Conservation (phyloP, 2,329 filamentous ascomycete genomes). For the Podosphaera xanthii region DNA sequence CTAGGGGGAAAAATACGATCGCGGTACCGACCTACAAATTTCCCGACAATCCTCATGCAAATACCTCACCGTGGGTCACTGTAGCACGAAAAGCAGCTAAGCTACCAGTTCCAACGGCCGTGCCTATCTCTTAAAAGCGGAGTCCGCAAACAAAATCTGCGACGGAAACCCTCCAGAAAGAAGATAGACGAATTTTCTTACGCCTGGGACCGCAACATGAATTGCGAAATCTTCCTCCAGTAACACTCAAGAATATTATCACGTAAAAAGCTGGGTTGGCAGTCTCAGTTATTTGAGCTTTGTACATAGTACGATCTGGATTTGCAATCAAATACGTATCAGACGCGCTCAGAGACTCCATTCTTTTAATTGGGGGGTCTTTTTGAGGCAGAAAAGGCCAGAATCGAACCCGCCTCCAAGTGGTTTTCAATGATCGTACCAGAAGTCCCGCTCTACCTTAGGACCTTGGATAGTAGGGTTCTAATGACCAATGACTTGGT, state of each 20-base stretch:
- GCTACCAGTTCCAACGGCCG: background rate
- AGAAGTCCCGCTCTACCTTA: background rate
- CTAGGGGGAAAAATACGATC: background rate
- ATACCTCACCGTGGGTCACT: background rate
- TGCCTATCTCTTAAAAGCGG: background rate
- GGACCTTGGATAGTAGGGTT: background rate
- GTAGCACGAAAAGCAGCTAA: background rate
- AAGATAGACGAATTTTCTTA: background rate
- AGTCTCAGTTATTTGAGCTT: background rate
- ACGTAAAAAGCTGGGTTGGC: background rate
- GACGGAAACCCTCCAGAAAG: background rate
- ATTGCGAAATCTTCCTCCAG: background rate
- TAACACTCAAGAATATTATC: background rate
- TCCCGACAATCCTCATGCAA: background rate
- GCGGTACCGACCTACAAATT: background rate
- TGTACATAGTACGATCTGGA: background rate
- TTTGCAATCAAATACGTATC: background rate
- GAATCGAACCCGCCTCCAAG: background rate
- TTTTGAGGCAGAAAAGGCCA: background rate
- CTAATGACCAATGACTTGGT: background rate
- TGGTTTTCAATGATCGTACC: background rate
- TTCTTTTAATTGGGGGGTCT: background rate
- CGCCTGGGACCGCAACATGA: background rate
- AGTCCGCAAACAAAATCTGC: background rate
- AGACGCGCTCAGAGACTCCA: background rate